A percentile compares a stretch with the other conserved stretches of the same genome.
phyloP scores from a whole-genome alignment of 768 basidiomycete genomes.

The Cystofilobasidium bisporidii region DNA sequence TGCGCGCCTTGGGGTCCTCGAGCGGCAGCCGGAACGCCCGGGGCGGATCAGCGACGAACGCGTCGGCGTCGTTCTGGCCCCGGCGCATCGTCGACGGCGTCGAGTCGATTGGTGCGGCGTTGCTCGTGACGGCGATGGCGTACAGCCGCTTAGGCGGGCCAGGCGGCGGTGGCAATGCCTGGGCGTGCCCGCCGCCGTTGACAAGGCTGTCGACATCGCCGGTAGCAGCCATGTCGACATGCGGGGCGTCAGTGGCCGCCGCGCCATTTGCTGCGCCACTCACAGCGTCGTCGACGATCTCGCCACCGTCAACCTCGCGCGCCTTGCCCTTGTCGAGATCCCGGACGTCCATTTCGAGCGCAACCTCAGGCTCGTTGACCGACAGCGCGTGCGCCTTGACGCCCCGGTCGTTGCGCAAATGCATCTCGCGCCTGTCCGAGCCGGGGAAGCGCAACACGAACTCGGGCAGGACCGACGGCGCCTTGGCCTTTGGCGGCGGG shows the following conservation, averaged over 20 bases:
- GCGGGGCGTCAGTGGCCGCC: background rate
- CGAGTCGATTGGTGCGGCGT: background rate
- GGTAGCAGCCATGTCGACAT: background rate
- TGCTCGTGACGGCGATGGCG: background rate
- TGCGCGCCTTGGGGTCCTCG: background rate
- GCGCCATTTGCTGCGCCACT: background rate
- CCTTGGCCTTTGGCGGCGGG: background rate
- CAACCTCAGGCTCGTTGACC: background rate
- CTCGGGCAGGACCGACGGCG: background rate
- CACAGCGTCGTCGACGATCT: background rate
- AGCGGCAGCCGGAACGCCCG: background rate
- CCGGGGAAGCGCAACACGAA: background rate
- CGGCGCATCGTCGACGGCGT: background rate
- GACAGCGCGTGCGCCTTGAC: slow-evolving; percentile 7
- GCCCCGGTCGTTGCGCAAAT: background rate
- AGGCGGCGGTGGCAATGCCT: background rate
- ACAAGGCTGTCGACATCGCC: background rate
- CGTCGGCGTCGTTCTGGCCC: background rate
- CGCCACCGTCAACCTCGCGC: background rate
- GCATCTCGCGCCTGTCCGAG: background rate
- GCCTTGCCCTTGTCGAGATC: background rate
- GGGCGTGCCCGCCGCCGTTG: background rate
- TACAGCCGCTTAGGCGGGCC: background rate
- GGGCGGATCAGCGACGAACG: background rate
- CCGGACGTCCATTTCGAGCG: background rate